Percentiles rank a stretch among this genome's conserved stretches.
phyloP scores from a whole-genome alignment of 805 yeast species.

The Suhomyces tanzawaensis region DNA sequence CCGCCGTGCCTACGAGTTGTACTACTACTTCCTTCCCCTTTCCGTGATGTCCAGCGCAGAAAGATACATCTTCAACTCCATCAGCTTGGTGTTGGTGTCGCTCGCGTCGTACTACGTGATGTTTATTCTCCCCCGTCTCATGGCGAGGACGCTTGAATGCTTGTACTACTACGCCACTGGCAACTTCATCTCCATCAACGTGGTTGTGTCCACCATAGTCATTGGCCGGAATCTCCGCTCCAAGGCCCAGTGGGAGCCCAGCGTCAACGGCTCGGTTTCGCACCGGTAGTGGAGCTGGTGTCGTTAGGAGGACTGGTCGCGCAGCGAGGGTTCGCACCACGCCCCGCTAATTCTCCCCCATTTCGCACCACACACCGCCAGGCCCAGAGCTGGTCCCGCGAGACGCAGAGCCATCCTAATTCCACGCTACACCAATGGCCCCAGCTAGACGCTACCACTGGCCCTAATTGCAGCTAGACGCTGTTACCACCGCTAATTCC shows the following conservation, averaged over 20 bases:
- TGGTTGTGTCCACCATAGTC: slow-evolving; percentile 7
- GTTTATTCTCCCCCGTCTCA: slow-evolving; percentile 2
- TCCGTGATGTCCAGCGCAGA: slow-evolving; percentile 22
- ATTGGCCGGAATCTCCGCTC: slow-evolving; percentile 4
- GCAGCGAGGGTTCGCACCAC: no score
- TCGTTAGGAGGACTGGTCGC: no score
- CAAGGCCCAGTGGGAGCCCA: slow-evolving; percentile 2
- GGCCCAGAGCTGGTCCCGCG: no score
- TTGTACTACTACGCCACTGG: slow-evolving; percentile 20
- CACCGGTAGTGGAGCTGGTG: not conserved
- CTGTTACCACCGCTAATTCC: not conserved
- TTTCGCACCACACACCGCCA: no score
- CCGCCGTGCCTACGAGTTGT: slow-evolving; percentile 18
- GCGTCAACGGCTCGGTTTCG: not conserved
- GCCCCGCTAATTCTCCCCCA: no score
- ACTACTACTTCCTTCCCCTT: slow-evolving; percentile 26
- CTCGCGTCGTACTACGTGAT: slow-evolving; percentile 1
- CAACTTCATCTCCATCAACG: slow-evolving; percentile 10
- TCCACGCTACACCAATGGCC: no score
- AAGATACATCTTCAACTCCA: not conserved
- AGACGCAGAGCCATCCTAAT: no score
- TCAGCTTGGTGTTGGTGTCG: not conserved
- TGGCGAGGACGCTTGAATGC: slow-evolving; percentile 8
- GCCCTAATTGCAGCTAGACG: not conserved
- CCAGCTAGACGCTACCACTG: no score